Base-by-base conservation (phyloP, 2,329 filamentous ascomycete genomes). In the Cladophialophora immunda region DNA sequence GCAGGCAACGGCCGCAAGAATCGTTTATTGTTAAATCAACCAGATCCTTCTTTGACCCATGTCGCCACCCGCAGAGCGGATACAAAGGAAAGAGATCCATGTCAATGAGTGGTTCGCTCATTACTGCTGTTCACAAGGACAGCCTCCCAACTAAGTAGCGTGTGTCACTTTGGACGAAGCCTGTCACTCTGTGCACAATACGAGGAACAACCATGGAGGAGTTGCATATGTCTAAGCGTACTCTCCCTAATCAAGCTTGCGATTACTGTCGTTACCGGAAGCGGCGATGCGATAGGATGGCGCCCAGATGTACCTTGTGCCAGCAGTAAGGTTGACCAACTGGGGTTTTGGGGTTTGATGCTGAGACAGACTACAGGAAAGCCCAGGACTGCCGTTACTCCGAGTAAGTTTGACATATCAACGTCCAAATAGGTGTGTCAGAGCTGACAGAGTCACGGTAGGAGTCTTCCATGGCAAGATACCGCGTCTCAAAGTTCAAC, bases 271-370 rank as follows among this genome's bases (percentile, higher is more conserved):
- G 78, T 50, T 80, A 79, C 67, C 81, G 85, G 73, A 86, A 86
- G 75, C 77, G 84, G 30, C 82, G 80, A 76, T 86, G 84, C 72
- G 81, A 84, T 77, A 85, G 85, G 74, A 71, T 69, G 3, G 68
- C 84, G 1, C 84, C 84, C 17, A 71, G 75, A 15, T 86, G 84
- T 72, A 74, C 77, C 1, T 77, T 85, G 6, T 86, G 84, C 73
- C 69, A 71, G 22, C 75, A 81, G 45, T 70, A 50, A 58, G 59
- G 47, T 52, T 19, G 6, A 13, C 52, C 52, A 34, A 32, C 57
- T 27, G 9, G 30, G 32, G 15, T 25, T 29, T 27, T 30, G 15
- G 29, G 13, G 9, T 27, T 58, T 25, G 17, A 29, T 4, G 34
- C 56, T 47, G 36, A 47, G 34, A 25, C 32, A 4, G 8, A n/a